phyloP scores from a whole-genome alignment of 179 eudicot genomes.

The Dionaea muscipula region DNA sequence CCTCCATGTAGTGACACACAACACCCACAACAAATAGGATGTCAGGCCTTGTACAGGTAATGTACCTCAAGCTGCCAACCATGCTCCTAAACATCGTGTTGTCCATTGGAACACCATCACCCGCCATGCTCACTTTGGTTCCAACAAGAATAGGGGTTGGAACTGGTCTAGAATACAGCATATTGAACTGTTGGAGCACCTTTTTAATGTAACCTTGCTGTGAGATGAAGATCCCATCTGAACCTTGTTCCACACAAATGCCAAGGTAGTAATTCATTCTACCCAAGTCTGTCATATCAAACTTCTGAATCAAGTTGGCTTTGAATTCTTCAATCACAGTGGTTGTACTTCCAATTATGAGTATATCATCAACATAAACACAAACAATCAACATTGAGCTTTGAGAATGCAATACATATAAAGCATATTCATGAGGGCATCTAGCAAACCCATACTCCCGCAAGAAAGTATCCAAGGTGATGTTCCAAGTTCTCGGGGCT shows the following conservation, averaged over 20 bases:
- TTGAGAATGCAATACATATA: not conserved
- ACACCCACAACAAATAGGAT: not conserved
- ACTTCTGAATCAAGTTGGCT: not conserved
- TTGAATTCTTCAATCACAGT: not conserved
- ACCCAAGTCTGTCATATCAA: not conserved
- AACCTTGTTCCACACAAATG: not conserved
- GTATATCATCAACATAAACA: not conserved
- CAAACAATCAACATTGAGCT: not conserved
- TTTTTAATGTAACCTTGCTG: not conserved
- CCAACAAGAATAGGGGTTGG: not conserved
- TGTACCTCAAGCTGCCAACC: conserved; percentile 1
- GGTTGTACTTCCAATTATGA: not conserved
- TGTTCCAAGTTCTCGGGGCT: not conserved
- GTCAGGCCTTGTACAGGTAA: not conserved
- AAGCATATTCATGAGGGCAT: not conserved
- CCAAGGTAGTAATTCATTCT: too few species aligned
- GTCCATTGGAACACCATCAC: too few species aligned
- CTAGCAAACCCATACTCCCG: not conserved
- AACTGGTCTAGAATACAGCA: not conserved
- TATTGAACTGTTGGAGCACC: not conserved
- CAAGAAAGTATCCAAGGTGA: not conserved
- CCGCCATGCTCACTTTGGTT: too few species aligned
- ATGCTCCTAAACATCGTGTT: not conserved
- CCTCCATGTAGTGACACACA: conserved; percentile 1
- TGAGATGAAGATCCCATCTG: not conserved